These are phyloP conservation scores for Kluyveromyces sp. DNA, from an alignment of 1,139 yeast genomes.

Conservation along the genomic window DNA sequence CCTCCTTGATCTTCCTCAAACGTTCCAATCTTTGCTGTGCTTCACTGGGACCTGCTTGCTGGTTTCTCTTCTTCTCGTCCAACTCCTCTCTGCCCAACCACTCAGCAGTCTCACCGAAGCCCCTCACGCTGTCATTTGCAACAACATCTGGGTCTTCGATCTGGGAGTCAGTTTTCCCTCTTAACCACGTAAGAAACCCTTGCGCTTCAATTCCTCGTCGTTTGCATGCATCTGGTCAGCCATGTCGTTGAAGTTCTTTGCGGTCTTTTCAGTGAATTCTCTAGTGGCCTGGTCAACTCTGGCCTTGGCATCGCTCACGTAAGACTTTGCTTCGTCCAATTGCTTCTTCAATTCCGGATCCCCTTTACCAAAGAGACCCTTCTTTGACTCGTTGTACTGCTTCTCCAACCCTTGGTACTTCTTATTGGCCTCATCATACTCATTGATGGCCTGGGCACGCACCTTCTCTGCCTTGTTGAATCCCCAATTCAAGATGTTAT, in stretches of 20 bases:
- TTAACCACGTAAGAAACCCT: constrained; percentile 19
- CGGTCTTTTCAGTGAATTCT: constrained; percentile 17
- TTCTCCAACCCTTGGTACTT: constrained; percentile 17
- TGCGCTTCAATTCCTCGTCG: constrained; percentile 16
- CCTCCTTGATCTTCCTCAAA: constrained; percentile 17
- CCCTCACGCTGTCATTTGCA: constrained; percentile 29
- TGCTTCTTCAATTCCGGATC: constrained; percentile 15
- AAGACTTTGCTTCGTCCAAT: constrained; percentile 20
- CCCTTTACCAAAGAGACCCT: constrained; percentile 17
- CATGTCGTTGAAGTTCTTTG: constrained; percentile 21
- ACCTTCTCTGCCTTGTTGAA: constrained; percentile 27
- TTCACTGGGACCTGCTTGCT: constrained; percentile 19
- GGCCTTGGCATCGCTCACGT: constrained; percentile 16
- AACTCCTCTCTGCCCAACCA: constrained; percentile 35
- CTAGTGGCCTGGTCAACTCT: constrained; percentile 20
- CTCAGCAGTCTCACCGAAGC: constrained; percentile 40
- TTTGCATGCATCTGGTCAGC: constrained; percentile 22
- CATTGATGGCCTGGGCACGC: constrained; percentile 26
- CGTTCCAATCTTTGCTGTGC: constrained; percentile 22
- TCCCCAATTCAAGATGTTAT: constrained; percentile 27
- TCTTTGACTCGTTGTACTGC: constrained; percentile 13
- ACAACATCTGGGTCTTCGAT: constrained; percentile 22
- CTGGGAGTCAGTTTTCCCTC: constrained; percentile 9
- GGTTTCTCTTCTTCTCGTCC: constrained; percentile 24
- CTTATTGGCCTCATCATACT: constrained; percentile 24